Base-by-base conservation (phyloP, 1,139 yeast species). In the Taiozyma sp. region DNA sequence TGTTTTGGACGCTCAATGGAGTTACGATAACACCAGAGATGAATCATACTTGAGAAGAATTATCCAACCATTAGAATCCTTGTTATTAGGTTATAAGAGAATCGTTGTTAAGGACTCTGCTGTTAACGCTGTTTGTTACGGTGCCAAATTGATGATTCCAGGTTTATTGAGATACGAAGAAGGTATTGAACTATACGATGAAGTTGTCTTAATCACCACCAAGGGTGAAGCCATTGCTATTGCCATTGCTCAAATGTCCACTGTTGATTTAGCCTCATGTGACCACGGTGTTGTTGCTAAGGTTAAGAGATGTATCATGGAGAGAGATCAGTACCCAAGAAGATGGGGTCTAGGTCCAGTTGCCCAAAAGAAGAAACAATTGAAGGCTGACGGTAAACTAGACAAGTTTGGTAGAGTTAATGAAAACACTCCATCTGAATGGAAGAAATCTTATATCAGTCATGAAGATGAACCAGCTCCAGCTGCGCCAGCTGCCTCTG, bases 261-360 rank as follows among this genome's bases (percentile, higher is more conserved):
- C 98, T 54, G 98, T 91, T 56, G 99, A 93, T 70, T 80, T 93
- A 65, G 93, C 97, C 58, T 77, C 96, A 43, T 92, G 98, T 74
- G 99, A 93, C 72, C 99, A 93, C 71, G 99, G 99, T 65, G 92
- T 92, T 59, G 99, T 93, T 66, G 97, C 99, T 61, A 91, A 90
- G 78, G 96, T 93, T 68, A 93, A 93, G 82, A 89, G 99, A 78
- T 92, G 98, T 78, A 93, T 93, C 65, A 93, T 93, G 99, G 99
- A 93, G 78, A 87, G 99, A 78, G 99, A 93, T 72, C 83, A 96
- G 51, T 93, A 93, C 73, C 99, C 99, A 75, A 88, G 99, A 81
- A 87, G 98, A 81, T 93, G 99, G 99, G 99, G 99, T 58, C 78
- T 93, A 65, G 99, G 99, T 64, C 99, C 99, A 65, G 90, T 92